Base-by-base conservation (phyloP, 176 grass and related monocot species). In the Oryza punctata region DNA sequence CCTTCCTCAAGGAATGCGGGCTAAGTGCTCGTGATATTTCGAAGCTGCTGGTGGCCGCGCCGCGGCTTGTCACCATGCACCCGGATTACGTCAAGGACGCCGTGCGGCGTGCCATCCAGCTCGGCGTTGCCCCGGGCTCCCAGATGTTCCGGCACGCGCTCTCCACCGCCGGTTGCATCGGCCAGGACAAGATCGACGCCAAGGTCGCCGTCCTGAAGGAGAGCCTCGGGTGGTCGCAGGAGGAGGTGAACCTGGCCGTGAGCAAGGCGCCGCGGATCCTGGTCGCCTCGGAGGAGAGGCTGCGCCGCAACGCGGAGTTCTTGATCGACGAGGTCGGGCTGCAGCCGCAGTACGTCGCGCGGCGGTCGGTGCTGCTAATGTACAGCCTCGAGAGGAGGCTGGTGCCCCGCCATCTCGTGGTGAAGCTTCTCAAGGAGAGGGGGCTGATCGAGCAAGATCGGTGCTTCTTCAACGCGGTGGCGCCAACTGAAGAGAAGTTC, bases 331-430 rank as follows among this genome's bases (percentile, higher is more conserved):
- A 93, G 72, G 94, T 85, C 49, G 88, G 84, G 9, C 68, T 90
- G 73, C 76, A 86, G 12, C 90, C 70, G 12, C 66, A 75, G 18
- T 91, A 84, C 72, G 60, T 96, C 69, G 85, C 68, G 3, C 70
- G 66, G 25, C 70, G 75, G 15, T 92, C 91, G 3, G 69, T 87
- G 41, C 65, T 96, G 63, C 88, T 96, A 37, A 89, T 93, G 86
- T 88, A 83, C 54, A 96, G 91, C 80, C 81, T 96, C 81, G 88
- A 96, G 84, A 75, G 87, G 86, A 79, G 88, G 78, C 73, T 96
- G 44, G 77, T 89, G 71, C 94, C 94, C 29, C 84, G 91, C 67
- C 70, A 93, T 46, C 57, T 72, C 67, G 91, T 96, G 59, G n/a
- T 96, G 44, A 91, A 84, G 78, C 65, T 84, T 19, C 88, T 96